Evolutionary conservation across 1,139 yeast species (phyloP), one percentile per base, ranked within the genome.

Genomic region (Yamadazyma atmosphaerica): DNA sequence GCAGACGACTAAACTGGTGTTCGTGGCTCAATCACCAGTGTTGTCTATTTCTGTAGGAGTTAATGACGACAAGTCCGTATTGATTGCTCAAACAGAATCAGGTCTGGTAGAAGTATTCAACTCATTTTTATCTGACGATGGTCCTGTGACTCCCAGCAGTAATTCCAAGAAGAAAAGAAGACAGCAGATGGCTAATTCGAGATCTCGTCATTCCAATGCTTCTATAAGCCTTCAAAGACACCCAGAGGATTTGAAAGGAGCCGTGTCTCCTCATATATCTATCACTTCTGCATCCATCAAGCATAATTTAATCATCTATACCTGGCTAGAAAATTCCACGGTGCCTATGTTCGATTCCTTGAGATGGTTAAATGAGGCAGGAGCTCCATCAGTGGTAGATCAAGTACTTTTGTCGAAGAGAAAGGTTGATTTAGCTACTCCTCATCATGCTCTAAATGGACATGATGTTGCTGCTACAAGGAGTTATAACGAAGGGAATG

Each of bases 281-380:
- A 64, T 81, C 32, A 65, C 66, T 39, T 60, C 77, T 1, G 55
- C 65, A 2, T 58, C 69, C 15, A 56, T 72, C 8, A 63, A 65
- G 16, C 61, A 65, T 34, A 71, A 66, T 33, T 48, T 61, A 12
- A 46, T 87, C 19, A 60, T 68, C 13, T 57, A 81, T 21, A 63
- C 82, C 1, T 89, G 96, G 95, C 63, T 84, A 36, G 95, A 88
- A 58, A 79, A 77, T 45, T 84, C 85, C 7, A 71, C 74, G 15
- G 63, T 79, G 12, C 83, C 92, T 12, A 74, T 72, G 38, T 83
- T 86, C 54, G 90, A 85, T 39, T 64, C 72, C 4, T 49, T 82
- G 17, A 63, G 65, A 40, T 82, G 90, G 85, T 38, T 63, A 12
- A 72, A 63, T 32, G 76, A 68, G 17, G 51, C 58, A 8, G 59